Conservation (phyloP, 176 grass and related monocot species). For the Alloteropsis semialata region DNA sequence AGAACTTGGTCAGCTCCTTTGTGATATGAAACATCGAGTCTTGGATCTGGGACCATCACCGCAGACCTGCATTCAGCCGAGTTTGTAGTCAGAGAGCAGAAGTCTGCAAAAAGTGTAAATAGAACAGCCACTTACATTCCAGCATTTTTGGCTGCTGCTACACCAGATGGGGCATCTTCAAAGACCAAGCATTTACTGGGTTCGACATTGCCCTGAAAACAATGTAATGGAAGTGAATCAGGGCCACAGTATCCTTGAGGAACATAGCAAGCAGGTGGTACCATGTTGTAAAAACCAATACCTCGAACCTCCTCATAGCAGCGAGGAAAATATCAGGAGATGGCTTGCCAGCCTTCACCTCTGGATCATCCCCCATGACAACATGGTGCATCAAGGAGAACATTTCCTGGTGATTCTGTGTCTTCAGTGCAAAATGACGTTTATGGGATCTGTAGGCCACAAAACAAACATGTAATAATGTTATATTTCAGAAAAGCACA, state of each 20-base stretch:
- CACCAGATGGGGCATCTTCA: conserved; percentile 88
- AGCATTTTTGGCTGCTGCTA: conserved; percentile 87
- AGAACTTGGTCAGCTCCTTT: conserved; percentile 90
- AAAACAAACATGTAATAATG: neutral
- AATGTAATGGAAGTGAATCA: conserved; percentile 11
- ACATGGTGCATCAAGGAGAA: conserved; percentile 82
- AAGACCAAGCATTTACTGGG: conserved; percentile 77
- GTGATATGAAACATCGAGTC: conserved; percentile 76
- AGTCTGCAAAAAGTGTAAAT: neutral
- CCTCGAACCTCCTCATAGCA: conserved; percentile 79
- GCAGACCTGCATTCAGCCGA: conserved; percentile 50
- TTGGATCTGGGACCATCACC: conserved; percentile 82
- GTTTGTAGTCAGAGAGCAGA: conserved; percentile 1
- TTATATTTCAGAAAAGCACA: conserved; percentile 1
- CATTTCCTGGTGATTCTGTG: conserved; percentile 83
- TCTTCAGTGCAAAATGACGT: conserved; percentile 81
- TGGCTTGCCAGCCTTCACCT: conserved; percentile 87
- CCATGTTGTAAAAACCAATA: conserved; percentile 18
- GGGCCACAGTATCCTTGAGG: neutral
- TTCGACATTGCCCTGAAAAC: conserved; percentile 55
- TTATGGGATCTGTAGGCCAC: conserved; percentile 65
- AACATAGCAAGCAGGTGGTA: neutral
- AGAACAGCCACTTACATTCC: conserved; percentile 61
- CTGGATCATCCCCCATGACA: conserved; percentile 85
- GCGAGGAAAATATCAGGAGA: conserved; percentile 94